These are phyloP conservation scores for Rhododendron griersonianum DNA, from an alignment of 148 eudicot species.

Conservation along the genomic window DNA sequence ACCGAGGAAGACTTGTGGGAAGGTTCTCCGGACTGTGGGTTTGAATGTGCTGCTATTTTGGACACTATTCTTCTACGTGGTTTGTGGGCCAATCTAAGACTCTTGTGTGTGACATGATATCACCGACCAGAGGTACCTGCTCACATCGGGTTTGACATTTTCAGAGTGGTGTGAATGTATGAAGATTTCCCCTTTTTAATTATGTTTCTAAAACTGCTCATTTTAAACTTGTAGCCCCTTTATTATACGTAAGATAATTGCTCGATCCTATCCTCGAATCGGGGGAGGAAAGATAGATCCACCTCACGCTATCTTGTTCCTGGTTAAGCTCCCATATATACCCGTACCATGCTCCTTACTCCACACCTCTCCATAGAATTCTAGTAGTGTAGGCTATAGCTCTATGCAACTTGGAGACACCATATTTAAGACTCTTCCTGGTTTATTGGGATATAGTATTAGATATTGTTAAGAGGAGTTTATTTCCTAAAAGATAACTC, in stretches of 20 bases:
- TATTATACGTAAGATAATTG: background rate
- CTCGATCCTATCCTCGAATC: background rate
- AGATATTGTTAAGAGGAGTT: background rate
- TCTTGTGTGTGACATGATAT: background rate
- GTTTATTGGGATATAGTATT: background rate
- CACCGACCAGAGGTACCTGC: background rate
- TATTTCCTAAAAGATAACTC: background rate
- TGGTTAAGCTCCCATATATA: background rate
- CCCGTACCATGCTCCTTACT: background rate
- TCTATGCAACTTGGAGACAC: background rate
- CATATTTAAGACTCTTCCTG: background rate
- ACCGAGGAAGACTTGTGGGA: background rate
- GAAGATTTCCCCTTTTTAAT: background rate
- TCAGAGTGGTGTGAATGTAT: background rate
- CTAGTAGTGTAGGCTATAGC: background rate
- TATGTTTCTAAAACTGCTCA: background rate
- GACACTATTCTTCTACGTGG: background rate
- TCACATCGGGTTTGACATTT: background rate
- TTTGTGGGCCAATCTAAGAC: background rate
- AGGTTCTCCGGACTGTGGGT: background rate
- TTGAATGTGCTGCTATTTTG: background rate
- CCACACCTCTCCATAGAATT: background rate
- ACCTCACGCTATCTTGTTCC: background rate
- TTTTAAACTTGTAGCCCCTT: background rate
- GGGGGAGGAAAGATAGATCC: background rate